phyloP scores from a whole-genome alignment of 2,329 filamentous ascomycete species.

The Penicillium brasilianum region DNA sequence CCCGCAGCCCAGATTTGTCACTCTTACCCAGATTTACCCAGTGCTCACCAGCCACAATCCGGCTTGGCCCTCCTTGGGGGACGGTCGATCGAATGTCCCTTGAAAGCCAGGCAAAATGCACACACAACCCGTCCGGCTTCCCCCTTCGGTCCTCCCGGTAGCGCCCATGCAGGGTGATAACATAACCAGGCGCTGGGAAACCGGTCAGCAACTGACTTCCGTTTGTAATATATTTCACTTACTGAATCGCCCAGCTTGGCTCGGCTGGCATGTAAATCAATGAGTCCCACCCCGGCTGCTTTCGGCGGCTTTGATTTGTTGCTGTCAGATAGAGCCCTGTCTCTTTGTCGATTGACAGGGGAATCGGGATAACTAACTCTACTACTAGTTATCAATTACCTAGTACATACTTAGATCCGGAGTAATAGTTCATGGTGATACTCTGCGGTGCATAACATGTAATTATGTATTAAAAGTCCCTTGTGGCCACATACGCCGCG shows the following conservation, averaged over 20 bases:
- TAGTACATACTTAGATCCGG: no score
- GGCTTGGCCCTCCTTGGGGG: constrained; percentile 8
- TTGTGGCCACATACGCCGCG: neutral
- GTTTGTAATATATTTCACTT: no score
- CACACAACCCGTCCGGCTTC: constrained; percentile 20
- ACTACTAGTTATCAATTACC: no score
- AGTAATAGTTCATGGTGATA: neutral
- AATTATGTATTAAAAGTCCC: neutral
- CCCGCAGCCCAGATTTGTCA: neutral
- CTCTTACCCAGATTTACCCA: neutral
- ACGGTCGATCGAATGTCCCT: constrained; percentile 21
- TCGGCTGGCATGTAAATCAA: constrained; percentile 10
- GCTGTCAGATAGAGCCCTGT: neutral
- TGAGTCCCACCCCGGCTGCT: neutral
- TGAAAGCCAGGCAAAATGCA: no score
- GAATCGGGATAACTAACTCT: no score
- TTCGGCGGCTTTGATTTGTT: constrained; percentile 3
- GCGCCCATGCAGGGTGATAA: constrained; percentile 4
- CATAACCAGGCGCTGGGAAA: neutral
- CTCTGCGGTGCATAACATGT: neutral
- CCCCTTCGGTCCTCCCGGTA: constrained; percentile 26
- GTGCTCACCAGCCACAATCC: neutral
- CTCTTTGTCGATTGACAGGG: neutral
- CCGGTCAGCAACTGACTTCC: neutral
- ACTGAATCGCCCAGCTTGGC: no score